Base-by-base conservation (phyloP, 2,329 filamentous ascomycete species). In the Fusarium oxysporum region DNA sequence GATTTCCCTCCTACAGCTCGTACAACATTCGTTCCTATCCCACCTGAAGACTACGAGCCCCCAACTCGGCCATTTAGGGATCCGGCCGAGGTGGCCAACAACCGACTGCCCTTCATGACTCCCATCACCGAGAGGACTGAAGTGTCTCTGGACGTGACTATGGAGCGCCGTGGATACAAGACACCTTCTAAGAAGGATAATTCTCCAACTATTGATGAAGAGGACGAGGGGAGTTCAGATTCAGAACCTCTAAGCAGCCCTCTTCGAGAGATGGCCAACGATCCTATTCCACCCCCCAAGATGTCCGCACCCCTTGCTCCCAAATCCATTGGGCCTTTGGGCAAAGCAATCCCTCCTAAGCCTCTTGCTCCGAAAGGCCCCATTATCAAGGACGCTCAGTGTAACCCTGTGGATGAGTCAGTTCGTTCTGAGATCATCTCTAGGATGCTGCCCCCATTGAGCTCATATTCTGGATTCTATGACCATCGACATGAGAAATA, bases 71-170 rank as follows among this genome's bases (percentile, higher is more conserved):
- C 93, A 65, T 97, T 92, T 86, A 91, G 95, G 79, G 93, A 97
- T 81, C 90, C 94, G 78, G 88, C 85, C 40, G 89, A 95, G 80
- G 87, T 92, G 81, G 94, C 95, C 67, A 97, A 98, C 78, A 97
- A 95, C 82, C 92, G 95, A 61, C 86, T 98, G 14, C 96, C 96
- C 6, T 99, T 98, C 81, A 98, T 99, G 96, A 99, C 96, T 0
- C 96, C 96, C 3, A 99, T 99, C 74, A 96, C 96, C 3, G 96
- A 99, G 82, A 92, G 94, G 77, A 99, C 96, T 0, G 96, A 99
- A 82, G 93, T 92, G 16, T 98, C 95, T 1, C 84, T 98, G 9
- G 92, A 92, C 40, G 83, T 92, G 45, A 88, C 89, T 8, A 90
- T 89, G 33, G 87, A 89, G 58, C 83, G 85, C 85, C 75, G 88